Conservation (phyloP, 805 yeast species). For the Yarrowia alimentaria region DNA sequence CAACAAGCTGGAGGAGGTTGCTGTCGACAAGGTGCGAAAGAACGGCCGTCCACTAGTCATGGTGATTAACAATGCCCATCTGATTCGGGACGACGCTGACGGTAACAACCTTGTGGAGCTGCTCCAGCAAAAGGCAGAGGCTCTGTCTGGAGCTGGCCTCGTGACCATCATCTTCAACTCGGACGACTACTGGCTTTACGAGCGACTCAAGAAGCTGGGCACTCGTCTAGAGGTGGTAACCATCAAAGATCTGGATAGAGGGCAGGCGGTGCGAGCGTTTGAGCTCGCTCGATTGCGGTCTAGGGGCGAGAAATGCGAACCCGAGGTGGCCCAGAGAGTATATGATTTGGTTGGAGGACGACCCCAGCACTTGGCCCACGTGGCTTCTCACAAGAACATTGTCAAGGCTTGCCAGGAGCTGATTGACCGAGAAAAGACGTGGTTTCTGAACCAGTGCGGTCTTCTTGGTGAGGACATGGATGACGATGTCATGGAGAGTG, state of each 20-base stretch:
- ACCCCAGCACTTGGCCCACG: conserved; percentile 76
- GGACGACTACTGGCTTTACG: conserved; percentile 87
- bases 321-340: conserved; percentile 49
- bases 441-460: conserved; percentile 84
- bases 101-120: conserved; percentile 69
- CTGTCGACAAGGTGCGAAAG: conserved; percentile 45
- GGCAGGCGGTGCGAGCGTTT: conserved; percentile 56
- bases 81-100: conserved; percentile 72
- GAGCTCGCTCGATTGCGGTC: conserved; percentile 48
- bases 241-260: conserved; percentile 56
- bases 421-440: conserved; percentile 76
- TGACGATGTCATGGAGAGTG: conserved; percentile 83
- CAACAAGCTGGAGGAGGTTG: conserved; percentile 69
- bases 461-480: conserved; percentile 76
- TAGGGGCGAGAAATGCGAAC: conserved; percentile 45
- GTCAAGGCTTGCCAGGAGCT: conserved; percentile 63
- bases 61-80: conserved; percentile 71
- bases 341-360: conserved; percentile 78
- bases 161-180: conserved; percentile 70
- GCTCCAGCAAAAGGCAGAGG: conserved; percentile 79
- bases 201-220: conserved; percentile 65
- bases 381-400: conserved; percentile 40
- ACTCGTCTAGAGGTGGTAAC: conserved; percentile 73
- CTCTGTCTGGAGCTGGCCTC: conserved; percentile 69
- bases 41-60: conserved; percentile 59